Base-by-base conservation (phyloP, 768 basidiomycete genomes). In the Auriculariales sp. region DNA sequence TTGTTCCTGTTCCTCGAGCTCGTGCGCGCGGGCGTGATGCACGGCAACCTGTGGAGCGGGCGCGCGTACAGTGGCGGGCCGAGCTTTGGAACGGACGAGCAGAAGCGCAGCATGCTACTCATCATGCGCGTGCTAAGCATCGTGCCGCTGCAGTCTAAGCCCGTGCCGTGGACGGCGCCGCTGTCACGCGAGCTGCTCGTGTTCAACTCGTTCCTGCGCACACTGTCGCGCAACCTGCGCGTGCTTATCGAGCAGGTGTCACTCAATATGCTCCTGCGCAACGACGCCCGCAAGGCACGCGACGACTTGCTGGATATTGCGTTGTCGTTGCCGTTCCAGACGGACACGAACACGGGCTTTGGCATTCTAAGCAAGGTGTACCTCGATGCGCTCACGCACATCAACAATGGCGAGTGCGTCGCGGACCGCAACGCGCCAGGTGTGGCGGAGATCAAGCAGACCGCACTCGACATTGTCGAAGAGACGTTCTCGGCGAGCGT, bases 61-160 rank as follows among this genome's bases (percentile, higher is more conserved):
- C 75, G 83, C 39, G 83, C 85, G 0, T 91, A 91, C 60, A 92
- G 89, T 58, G 93, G 93, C 7, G 93, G 93, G 15, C 93, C 94
- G 0, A 93, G 86, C 65, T 93, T 95, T 66, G 93, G 94, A 63
- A 61, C 69, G 85, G 92, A 93, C 61, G 88, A 91, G 57, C 91
- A 95, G 65, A 93, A 95, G 66, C 80, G 83, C 32, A 83, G 84
- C 68, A 93, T 93, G 83, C 67, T 98, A 42, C 71, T 99, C 49
- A 90, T 99, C 62, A 97, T 98, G 92, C 74, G 95, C 35, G 90
- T 93, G 50, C 69, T 97, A 48, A 92, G 89, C 66, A 93, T 98
- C 53, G 85, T 99, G 19, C 93, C 93, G 46, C 65, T 99, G 54
- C 88, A 81, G 62, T 95, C 93, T 74, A 88, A 91, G 91, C 53